These are phyloP conservation scores for Haplosporangium gracile DNA, from an alignment of 192 early-diverging fungal genomes.

Conservation along the genomic window DNA sequence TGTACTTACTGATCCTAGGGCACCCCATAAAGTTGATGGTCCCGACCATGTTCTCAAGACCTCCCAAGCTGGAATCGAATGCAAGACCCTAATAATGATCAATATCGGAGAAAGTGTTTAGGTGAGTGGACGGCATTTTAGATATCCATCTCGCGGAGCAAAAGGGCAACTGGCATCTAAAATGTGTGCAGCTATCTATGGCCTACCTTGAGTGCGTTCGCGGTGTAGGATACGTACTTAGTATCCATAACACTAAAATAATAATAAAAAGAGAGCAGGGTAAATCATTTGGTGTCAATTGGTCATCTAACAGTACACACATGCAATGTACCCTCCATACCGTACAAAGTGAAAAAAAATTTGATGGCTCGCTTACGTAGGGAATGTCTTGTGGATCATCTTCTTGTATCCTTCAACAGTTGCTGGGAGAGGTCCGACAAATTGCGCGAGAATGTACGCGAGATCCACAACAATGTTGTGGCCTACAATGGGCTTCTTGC, in stretches of 20 bases:
- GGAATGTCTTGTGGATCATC: constrained; percentile 69
- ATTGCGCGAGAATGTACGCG: constrained; percentile 82
- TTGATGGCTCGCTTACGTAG: constrained; percentile 64
- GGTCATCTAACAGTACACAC: neutral
- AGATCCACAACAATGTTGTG: constrained; percentile 93
- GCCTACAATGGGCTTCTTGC: constrained; percentile 83
- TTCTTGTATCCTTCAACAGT: constrained; percentile 77
- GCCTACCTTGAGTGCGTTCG: constrained; percentile 19
- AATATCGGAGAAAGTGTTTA: neutral
- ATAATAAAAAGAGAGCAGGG: constrained; percentile 9
- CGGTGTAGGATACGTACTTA: constrained; percentile 74
- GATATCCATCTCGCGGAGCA: too few relatives aligned
- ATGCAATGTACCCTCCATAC: neutral
- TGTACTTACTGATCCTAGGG: constrained; percentile 31
- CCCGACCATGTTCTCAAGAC: constrained; percentile 36
- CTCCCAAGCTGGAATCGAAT: constrained; percentile 34
- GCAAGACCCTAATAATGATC: constrained; percentile 17
- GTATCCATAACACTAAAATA: constrained; percentile 79
- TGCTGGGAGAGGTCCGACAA: constrained; percentile 77
- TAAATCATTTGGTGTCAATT: neutral
- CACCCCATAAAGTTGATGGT: constrained; percentile 33
- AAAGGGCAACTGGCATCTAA: neutral
- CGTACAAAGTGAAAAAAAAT: neutral
- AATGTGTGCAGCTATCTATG: neutral
- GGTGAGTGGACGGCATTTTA: neutral